These are phyloP conservation scores for Rhodotorula diobovata DNA, from an alignment of 768 basidiomycete genomes.

Conservation along the genomic window DNA sequence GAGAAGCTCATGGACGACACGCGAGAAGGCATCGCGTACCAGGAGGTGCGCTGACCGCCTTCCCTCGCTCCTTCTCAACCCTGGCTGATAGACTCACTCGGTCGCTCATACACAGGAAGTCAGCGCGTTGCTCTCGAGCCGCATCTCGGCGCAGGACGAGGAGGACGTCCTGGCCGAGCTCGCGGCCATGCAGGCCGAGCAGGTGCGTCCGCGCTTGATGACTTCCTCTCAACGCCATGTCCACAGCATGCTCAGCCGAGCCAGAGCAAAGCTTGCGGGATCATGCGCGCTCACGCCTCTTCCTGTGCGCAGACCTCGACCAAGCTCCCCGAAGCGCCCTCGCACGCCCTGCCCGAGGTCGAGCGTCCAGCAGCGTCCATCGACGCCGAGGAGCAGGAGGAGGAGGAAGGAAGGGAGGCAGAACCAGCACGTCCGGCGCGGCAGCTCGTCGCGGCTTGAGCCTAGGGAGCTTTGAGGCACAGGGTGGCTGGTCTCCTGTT, in stretches of 20 bases:
- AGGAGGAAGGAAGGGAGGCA: not conserved
- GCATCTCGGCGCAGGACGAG: conserved; percentile 81
- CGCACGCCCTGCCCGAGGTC: conserved; percentile 7
- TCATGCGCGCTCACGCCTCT: not conserved
- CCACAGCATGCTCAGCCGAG: no score
- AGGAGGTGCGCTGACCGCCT: conserved; percentile 49
- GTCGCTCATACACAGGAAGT: conserved; percentile 69
- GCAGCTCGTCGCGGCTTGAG: not conserved
- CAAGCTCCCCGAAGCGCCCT: conserved; percentile 22
- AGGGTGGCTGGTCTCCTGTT: not conserved
- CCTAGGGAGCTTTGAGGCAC: not conserved
- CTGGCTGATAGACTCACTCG: not conserved
- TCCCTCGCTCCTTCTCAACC: not conserved
- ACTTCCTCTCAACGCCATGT: no score
- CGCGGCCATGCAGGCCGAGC: conserved; percentile 60
- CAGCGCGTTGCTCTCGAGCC: conserved; percentile 74
- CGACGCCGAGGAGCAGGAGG: not conserved
- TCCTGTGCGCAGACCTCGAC: not conserved
- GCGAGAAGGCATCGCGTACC: conserved; percentile 84
- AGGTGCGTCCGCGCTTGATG: conserved; percentile 48
- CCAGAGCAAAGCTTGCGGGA: no score
- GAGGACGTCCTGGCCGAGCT: conserved; percentile 87
- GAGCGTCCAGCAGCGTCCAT: not conserved
- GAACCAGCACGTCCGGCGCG: not conserved
- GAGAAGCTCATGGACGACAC: conserved; percentile 91